phyloP scores from a whole-genome alignment of 345 rosid species.

The Eucalyptus caleyi region DNA sequence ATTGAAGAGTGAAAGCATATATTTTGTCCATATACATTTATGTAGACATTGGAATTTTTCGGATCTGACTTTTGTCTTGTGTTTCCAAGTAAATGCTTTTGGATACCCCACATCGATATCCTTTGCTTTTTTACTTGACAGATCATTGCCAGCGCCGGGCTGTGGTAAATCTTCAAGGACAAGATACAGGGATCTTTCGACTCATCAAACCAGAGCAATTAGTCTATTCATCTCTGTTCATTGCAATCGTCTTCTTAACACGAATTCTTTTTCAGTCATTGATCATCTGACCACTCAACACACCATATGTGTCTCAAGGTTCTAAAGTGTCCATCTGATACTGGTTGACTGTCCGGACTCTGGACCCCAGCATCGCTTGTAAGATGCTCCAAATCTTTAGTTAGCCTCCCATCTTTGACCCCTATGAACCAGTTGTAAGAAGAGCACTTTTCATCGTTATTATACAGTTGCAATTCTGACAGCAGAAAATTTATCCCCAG shows the following conservation, averaged over 20 bases:
- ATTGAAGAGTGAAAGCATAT: not conserved
- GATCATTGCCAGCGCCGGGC: not conserved
- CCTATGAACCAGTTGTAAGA: not conserved
- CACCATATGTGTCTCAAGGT: not conserved
- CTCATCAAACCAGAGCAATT: not conserved
- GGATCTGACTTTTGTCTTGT: not conserved
- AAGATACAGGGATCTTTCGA: not conserved
- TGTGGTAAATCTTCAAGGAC: not conserved
- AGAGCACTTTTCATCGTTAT: not conserved
- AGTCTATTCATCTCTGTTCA: not conserved
- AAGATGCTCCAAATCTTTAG: not conserved
- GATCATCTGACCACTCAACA: not conserved
- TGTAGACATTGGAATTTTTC: too few species aligned
- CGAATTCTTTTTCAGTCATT: not conserved
- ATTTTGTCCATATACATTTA: not conserved
- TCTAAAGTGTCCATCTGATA: not conserved
- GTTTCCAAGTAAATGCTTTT: not conserved
- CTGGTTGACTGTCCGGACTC: not conserved
- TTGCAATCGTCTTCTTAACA: not conserved
- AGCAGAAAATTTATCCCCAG: not conserved
- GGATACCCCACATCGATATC: not conserved
- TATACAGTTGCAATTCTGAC: conserved; percentile 3
- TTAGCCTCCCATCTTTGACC: not conserved
- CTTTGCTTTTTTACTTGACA: not conserved
- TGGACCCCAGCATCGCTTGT: not conserved